Base-by-base conservation (phyloP, 2,329 filamentous ascomycete genomes). In the Fusarium mangiferae region DNA sequence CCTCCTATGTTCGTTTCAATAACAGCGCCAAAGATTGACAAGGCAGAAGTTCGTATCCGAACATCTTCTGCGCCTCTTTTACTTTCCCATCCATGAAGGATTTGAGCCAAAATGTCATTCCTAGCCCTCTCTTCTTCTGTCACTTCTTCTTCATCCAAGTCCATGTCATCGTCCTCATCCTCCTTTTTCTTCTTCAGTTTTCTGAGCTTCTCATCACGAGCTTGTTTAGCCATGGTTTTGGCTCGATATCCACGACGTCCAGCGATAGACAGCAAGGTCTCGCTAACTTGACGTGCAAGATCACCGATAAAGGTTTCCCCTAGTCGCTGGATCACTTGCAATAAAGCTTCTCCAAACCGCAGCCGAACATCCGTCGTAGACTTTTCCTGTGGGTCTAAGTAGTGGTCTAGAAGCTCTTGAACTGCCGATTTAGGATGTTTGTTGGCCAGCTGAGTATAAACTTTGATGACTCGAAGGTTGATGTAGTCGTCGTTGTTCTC, bases 401-500 rank as follows among this genome's bases (percentile, higher is more conserved):
- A 94, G 46, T 90, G 87, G 30, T 93, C 91, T 1, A 92, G 82
- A 0, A 94, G 82, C 74, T 93, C 91, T 28, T 84, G 86, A 7
- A 88, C 83, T 0, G 91, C 90, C 1, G 91, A 88, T 46, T 86
- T 88, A 0, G 92, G 90, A 57, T 93, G 91, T 63, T 84, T 86
- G 70, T 86, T 82, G 0, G 91, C 88, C 17, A 95, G 81, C 30
- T 90, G 87, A 1, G 88, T 87, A 66, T 93, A 89, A 3, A 91
- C 86, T 70, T 90, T 90, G 69, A 94, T 89, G 22, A 90, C 88
- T n/a, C 90, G 87, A 6, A 92, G 84, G 75, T 93, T 92, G 68
- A 94, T 90, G 78, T 92, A 95, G 63, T 93, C 91, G 63, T 94
- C 93, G 11, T 87, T 84, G 55, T 93, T 91, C 68, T 88, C 86